phyloP scores from a whole-genome alignment of 208 protist species.

The Crithidia acanthocephali region DNA sequence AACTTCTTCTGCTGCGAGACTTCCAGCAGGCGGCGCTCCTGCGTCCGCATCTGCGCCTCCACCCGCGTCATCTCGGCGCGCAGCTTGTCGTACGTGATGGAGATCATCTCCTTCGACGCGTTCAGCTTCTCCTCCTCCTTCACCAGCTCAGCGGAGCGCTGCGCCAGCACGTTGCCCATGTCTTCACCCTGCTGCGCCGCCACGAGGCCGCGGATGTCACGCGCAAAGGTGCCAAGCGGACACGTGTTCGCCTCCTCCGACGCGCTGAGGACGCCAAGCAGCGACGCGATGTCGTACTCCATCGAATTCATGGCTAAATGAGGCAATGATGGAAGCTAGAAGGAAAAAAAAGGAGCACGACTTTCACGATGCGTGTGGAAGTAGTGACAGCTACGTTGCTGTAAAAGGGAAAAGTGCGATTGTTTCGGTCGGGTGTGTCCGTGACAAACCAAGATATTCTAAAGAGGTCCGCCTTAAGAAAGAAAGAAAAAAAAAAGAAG shows the following conservation, averaged over 20 bases:
- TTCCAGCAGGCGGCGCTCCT: slow-evolving; percentile 57
- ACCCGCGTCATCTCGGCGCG: slow-evolving; percentile 76
- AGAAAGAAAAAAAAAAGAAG: too few relatives aligned
- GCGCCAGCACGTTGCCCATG: slow-evolving; percentile 67
- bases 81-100: slow-evolving; percentile 77
- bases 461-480: too few relatives aligned
- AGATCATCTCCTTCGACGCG: slow-evolving; percentile 47
- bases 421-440: too few relatives aligned
- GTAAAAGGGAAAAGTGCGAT: too few relatives aligned
- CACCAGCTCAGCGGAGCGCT: slow-evolving; percentile 56
- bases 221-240: slow-evolving; percentile 66
- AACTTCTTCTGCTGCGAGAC: slow-evolving; percentile 75
- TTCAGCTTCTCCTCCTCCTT: slow-evolving; percentile 80
- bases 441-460: too few relatives aligned
- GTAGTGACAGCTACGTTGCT: too few relatives aligned
- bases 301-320: slow-evolving; percentile 25
- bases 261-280: slow-evolving; percentile 61
- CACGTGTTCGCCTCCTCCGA: slow-evolving; percentile 58
- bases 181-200: slow-evolving; percentile 14
- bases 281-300: slow-evolving; percentile 59
- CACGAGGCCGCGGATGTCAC: slow-evolving; percentile 45
- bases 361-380: too few relatives aligned
- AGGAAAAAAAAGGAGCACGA: not conserved
- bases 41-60: slow-evolving; percentile 77
- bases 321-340: not conserved